Conservation (phyloP, 495 filamentous ascomycete genomes). For the Penicillium longicatenatum region DNA sequence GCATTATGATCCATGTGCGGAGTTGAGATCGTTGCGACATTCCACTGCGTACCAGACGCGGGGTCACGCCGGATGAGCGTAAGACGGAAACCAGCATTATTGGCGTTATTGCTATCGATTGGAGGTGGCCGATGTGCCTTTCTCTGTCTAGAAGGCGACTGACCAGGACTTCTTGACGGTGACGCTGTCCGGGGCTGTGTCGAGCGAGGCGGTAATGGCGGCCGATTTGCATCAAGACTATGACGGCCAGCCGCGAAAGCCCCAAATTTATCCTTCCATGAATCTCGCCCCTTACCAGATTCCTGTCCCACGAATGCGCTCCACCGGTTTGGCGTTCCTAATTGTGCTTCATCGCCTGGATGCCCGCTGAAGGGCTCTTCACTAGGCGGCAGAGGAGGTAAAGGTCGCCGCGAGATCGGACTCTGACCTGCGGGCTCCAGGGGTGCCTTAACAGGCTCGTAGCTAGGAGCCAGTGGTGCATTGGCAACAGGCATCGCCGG, state of each 20-base stretch:
- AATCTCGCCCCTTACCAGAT: slow-evolving; percentile 22
- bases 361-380: slow-evolving; percentile 24
- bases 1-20: slow-evolving; percentile 33
- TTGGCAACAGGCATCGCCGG: slow-evolving; percentile 19
- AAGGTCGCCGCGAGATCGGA: slow-evolving; percentile 23
- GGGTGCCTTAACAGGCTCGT: neutral
- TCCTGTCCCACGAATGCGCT: slow-evolving; percentile 34
- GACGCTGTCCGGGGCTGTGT: slow-evolving; percentile 28
- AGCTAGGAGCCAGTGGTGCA: slow-evolving; percentile 3
- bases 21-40: slow-evolving; percentile 72
- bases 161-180: slow-evolving; percentile 30
- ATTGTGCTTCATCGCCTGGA: slow-evolving; percentile 9
- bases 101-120: neutral
- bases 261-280: slow-evolving; percentile 29
- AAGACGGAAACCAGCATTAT: slow-evolving; percentile 56
- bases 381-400: slow-evolving; percentile 33
- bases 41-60: slow-evolving; percentile 79
- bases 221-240: slow-evolving; percentile 39
- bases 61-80: slow-evolving; percentile 90
- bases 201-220: slow-evolving; percentile 35
- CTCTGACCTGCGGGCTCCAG: slow-evolving; percentile 1
- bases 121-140: neutral
- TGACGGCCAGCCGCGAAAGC: slow-evolving; percentile 27
- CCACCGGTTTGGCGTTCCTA: slow-evolving; percentile 35
- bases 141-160: slow-evolving; percentile 12